Evolutionary conservation across 139 green algal genomes (phyloP).

Genomic region (Tetradesmus obliquus): DNA sequence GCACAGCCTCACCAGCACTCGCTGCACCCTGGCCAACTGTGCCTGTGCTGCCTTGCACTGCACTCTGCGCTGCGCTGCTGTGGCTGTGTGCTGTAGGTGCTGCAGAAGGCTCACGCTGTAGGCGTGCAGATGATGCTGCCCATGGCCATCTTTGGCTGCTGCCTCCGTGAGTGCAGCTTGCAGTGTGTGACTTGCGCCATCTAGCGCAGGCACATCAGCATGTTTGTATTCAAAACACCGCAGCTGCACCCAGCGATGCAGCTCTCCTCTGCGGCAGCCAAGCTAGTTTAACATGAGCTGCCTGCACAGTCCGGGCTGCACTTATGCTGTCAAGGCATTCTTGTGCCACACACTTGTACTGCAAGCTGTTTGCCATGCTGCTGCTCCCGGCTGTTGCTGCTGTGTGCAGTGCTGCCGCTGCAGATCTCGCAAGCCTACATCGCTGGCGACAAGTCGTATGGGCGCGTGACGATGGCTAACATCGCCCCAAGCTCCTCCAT

Average conservation of each 20-base stretch:
- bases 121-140: slow-evolving; percentile 41
- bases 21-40: background rate
- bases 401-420: slow-evolving; percentile 41
- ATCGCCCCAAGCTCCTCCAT: background rate
- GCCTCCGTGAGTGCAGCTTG: slow-evolving; percentile 26
- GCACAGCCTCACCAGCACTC: too few species aligned
- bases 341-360: too few species aligned
- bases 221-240: too few species aligned
- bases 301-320: too few species aligned
- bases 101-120: slow-evolving; percentile 35
- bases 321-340: too few species aligned
- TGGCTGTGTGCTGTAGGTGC: slow-evolving; percentile 24
- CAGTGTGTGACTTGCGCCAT: too few species aligned
- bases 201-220: too few species aligned
- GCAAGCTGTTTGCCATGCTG: background rate
- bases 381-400: background rate
- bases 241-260: background rate
- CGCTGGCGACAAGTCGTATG: slow-evolving; percentile 22
- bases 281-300: background rate
- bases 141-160: slow-evolving; percentile 23
- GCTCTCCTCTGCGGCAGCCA: background rate
- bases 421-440: slow-evolving; percentile 12
- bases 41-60: background rate
- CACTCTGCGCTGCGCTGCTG: background rate
- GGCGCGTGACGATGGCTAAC: slow-evolving; percentile 42